Evolutionary conservation across 768 basidiomycete genomes (phyloP).

Genomic region (Tricholomella constricta): DNA sequence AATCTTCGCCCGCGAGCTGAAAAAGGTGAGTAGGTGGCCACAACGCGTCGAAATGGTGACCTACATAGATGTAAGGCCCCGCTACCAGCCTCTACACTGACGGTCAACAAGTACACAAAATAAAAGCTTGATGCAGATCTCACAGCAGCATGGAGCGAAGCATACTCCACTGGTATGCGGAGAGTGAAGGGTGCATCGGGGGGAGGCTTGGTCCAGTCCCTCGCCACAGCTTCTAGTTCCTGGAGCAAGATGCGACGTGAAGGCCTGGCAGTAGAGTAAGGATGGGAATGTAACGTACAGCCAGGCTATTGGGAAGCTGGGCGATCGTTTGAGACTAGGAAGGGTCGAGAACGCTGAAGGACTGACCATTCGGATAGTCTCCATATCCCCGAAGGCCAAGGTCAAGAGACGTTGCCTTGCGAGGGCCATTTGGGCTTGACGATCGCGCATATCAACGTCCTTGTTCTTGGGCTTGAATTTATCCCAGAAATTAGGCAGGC

Average conservation of each 20-base stretch:
- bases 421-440: constrained; percentile 64
- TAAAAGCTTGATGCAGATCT: neutral
- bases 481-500: constrained; percentile 61
- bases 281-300: constrained; percentile 44
- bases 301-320: constrained; percentile 70
- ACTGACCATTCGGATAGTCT: constrained; percentile 75
- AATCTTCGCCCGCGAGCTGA: constrained; percentile 82
- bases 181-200: constrained; percentile 75
- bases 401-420: constrained; percentile 77
- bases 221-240: constrained; percentile 80
- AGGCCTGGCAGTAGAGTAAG: constrained; percentile 1
- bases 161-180: constrained; percentile 86
- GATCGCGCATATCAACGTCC: constrained; percentile 60
- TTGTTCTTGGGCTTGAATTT: constrained; percentile 76
- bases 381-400: constrained; percentile 82
- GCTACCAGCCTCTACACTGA: constrained; percentile 66
- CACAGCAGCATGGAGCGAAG: constrained; percentile 82
- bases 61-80: constrained; percentile 82
- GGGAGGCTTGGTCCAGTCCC: constrained; percentile 87
- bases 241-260: constrained; percentile 27
- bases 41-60: constrained; percentile 23
- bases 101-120: neutral
- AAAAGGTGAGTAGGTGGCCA: constrained; percentile 9
- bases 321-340: constrained; percentile 13
- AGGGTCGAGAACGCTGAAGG: constrained; percentile 5